Evolutionary conservation across 1,139 yeast species (phyloP).

Genomic region (Sugiyamaella xylanicola): DNA sequence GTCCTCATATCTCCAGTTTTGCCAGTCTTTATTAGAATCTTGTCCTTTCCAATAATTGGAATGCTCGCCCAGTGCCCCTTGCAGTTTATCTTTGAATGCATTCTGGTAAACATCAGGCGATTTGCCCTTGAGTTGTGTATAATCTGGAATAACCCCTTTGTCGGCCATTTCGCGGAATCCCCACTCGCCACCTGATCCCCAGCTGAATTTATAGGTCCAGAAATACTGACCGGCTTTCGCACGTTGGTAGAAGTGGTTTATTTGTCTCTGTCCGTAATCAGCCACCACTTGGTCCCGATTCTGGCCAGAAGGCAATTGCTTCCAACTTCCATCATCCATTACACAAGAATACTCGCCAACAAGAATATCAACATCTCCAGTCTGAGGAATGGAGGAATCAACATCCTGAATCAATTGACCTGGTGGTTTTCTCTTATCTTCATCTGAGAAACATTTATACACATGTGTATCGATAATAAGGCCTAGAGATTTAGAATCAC

Average conservation of each 20-base stretch:
- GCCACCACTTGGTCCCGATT: conserved; percentile 51
- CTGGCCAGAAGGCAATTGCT: conserved; percentile 45
- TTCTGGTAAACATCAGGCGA: conserved; percentile 25
- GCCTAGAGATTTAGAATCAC: conserved; percentile 47
- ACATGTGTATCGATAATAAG: conserved; percentile 81
- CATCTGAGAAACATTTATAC: conserved; percentile 81
- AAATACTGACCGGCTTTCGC: conserved; percentile 75
- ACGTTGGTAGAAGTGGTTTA: conserved; percentile 50
- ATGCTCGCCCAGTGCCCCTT: conserved; percentile 53
- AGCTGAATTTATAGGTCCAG: conserved; percentile 87
- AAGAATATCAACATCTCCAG: conserved; percentile 55
- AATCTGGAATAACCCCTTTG: conserved; percentile 57
- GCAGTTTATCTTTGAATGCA: conserved; percentile 49
- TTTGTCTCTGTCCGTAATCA: conserved; percentile 49
- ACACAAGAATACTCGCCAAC: conserved; percentile 94
- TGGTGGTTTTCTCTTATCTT: conserved; percentile 68
- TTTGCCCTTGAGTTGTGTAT: conserved; percentile 35
- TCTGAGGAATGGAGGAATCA: conserved; percentile 53
- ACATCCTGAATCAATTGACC: conserved; percentile 63
- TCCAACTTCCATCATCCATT: conserved; percentile 75
- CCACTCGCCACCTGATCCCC: conserved; percentile 97
- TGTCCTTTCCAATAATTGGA: conserved; percentile 67
- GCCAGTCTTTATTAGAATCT: conserved; percentile 62
- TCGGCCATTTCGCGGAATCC: conserved; percentile 80
- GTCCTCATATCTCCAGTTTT: conserved; percentile 76